Conservation (phyloP, 1,284 basidiomycete genomes). For the Macrocystidia cucumis region DNA sequence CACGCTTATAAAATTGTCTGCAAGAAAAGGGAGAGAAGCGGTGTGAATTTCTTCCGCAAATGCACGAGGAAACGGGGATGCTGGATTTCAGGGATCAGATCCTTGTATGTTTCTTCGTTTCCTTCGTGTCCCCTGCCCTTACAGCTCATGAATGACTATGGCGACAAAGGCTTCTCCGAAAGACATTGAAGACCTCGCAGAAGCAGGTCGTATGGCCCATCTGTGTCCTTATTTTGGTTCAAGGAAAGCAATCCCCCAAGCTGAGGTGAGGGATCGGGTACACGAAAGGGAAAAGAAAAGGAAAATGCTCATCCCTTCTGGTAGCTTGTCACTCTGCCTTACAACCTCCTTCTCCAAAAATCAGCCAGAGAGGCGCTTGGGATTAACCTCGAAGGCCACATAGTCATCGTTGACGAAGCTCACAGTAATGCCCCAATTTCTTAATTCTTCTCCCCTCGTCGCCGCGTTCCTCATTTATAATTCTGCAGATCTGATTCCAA, state of each 20-base stretch:
- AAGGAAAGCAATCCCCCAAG: constrained; percentile 79
- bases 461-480: neutral
- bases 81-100: constrained; percentile 88
- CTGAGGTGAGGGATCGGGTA: constrained; percentile 84
- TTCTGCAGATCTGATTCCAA: constrained; percentile 77
- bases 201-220: constrained; percentile 54
- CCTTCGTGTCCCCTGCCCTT: constrained; percentile 1
- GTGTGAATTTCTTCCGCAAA: constrained; percentile 77
- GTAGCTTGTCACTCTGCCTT: constrained; percentile 86
- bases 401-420: constrained; percentile 94
- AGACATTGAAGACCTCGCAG: constrained; percentile 91
- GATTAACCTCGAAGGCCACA: constrained; percentile 75
- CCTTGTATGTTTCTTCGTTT: constrained; percentile 42
- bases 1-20: constrained; percentile 3
- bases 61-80: constrained; percentile 67
- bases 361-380: constrained; percentile 82
- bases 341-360: constrained; percentile 87
- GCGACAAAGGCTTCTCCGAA: constrained; percentile 67
- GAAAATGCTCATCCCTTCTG: constrained; percentile 5
- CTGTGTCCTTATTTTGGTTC: constrained; percentile 95
- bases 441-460: constrained; percentile 1
- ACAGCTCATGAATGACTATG: neutral
- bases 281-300: too few relatives aligned
- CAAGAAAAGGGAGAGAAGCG: constrained; percentile 56
- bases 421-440: constrained; percentile 64